phyloP scores from a whole-genome alignment of 345 rosid species.

The Salix purpurea region DNA sequence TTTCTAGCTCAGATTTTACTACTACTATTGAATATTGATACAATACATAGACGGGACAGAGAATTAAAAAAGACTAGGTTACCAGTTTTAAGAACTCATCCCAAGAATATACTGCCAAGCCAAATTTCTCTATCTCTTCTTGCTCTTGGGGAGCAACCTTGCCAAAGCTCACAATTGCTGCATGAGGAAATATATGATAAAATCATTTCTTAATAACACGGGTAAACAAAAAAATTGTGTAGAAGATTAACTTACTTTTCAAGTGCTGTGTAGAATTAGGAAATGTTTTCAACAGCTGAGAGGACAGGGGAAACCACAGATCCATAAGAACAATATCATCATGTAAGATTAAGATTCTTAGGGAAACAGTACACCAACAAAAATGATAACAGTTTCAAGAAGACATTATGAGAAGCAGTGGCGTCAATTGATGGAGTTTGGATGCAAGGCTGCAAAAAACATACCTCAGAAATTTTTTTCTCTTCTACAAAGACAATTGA shows the following conservation, averaged over 20 bases:
- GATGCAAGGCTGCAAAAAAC: background rate
- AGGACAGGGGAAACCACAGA: constrained; percentile 13
- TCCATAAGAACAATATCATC: constrained; percentile 5
- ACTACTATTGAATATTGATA: too few relatives aligned
- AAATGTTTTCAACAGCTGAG: constrained; percentile 79
- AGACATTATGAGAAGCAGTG: background rate
- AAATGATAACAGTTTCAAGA: background rate
- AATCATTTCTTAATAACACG: constrained; percentile 6
- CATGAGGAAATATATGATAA: constrained; percentile 16
- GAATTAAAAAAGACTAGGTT: constrained; percentile 9
- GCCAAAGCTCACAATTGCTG: constrained; percentile 96
- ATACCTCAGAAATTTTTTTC: constrained; percentile 84
- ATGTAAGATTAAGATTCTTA: background rate
- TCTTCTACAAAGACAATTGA: constrained; percentile 86
- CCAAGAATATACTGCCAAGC: constrained; percentile 69
- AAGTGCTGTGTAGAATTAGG: constrained; percentile 55
- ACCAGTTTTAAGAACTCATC: constrained; percentile 78
- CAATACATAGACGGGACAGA: background rate
- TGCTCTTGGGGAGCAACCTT: constrained; percentile 59
- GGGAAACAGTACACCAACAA: background rate
- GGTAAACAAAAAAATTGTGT: constrained; percentile 7
- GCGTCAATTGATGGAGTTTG: background rate
- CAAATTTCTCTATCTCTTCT: constrained; percentile 56
- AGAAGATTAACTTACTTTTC: constrained; percentile 55
- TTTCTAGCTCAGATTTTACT: background rate